Percentiles rank a stretch among this genome's conserved stretches.
These are phyloP conservation scores for Vitis vinifera DNA, from an alignment of 164 flowering plant genomes.

Conservation along the genomic window ASM3070453v1 NC_081816.1:2583501-2584000, in stretches of 20 bases:
- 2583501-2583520: constrained; percentile 3
- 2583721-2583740: neutral
- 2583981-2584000: neutral
- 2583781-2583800: neutral
- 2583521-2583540: neutral
- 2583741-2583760: constrained; percentile 4
- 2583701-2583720: neutral
- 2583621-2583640: neutral
- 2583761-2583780: constrained; percentile 1
- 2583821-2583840: too few relatives aligned
- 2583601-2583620: neutral
- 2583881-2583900: too few relatives aligned
- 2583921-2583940: too few relatives aligned
- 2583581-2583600: constrained; percentile 4
- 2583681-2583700: neutral
- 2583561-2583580: neutral
- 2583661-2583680: constrained; percentile 1
- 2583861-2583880: too few relatives aligned
- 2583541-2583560: constrained; percentile 4
- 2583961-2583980: neutral
- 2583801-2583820: too few relatives aligned
- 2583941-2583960: neutral
- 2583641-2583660: constrained; percentile 2
- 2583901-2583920: too few relatives aligned
- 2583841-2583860: too few relatives aligned